phyloP scores from a whole-genome alignment of 2,329 filamentous ascomycete genomes.

The Colletotrichum chlorophyti region DNA sequence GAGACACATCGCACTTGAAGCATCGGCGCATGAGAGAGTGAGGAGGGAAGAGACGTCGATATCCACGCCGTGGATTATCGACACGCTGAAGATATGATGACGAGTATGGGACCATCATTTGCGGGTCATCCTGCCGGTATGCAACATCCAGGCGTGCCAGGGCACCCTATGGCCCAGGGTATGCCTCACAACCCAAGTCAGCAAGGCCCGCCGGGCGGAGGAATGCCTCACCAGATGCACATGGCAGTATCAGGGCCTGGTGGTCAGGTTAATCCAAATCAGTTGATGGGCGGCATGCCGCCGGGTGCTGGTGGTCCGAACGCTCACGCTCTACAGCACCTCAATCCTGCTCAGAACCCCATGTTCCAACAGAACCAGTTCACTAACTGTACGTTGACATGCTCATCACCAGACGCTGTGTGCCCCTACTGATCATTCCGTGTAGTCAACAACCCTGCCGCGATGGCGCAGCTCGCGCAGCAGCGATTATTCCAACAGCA shows the following conservation, averaged over 20 bases:
- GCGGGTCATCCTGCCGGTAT: constrained; percentile 73
- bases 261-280: constrained; percentile 74
- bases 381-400: constrained; percentile 22
- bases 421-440: neutral
- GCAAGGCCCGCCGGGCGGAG: constrained; percentile 69
- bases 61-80: constrained; percentile 67
- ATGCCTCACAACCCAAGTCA: constrained; percentile 75
- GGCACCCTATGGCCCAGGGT: constrained; percentile 68
- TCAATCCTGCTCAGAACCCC: constrained; percentile 67
- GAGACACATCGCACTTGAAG: neutral
- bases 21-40: constrained; percentile 56
- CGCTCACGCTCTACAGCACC: constrained; percentile 74
- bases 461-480: constrained; percentile 54
- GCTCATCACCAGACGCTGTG: neutral
- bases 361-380: constrained; percentile 63
- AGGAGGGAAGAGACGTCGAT: constrained; percentile 54
- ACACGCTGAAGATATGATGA: constrained; percentile 67
- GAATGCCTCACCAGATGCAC: constrained; percentile 74
- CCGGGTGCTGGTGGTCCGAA: constrained; percentile 68
- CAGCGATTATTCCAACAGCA: constrained; percentile 65
- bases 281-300: constrained; percentile 80
- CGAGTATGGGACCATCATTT: constrained; percentile 69
- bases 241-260: constrained; percentile 77
- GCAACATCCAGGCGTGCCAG: constrained; percentile 73
- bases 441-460: constrained; percentile 44